Percentiles rank a stretch among this genome's conserved stretches.
phyloP scores from a whole-genome alignment of 768 basidiomycete species.

The Antrodiella citrinella region DNA sequence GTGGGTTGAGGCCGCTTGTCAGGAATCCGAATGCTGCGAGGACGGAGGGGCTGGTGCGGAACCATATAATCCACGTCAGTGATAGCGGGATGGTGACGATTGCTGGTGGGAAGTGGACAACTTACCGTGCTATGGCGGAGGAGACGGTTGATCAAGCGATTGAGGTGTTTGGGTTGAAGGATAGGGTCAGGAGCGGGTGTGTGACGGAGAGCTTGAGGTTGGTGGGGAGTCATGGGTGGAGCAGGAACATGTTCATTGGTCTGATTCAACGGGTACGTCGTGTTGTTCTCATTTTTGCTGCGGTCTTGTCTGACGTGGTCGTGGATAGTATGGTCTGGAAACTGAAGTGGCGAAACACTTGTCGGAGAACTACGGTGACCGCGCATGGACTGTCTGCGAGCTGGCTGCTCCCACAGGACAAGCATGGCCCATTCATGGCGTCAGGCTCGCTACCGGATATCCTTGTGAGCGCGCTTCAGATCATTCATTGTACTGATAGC shows the following conservation, averaged over 20 bases:
- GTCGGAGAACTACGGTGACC: constrained; percentile 91
- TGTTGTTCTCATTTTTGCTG: background rate
- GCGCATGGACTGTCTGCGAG: constrained; percentile 89
- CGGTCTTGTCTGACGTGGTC: background rate
- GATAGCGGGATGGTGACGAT: constrained; percentile 84
- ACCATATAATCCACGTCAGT: constrained; percentile 84
- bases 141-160: constrained; percentile 89
- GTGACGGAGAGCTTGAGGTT: constrained; percentile 76
- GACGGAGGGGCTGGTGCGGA: constrained; percentile 86
- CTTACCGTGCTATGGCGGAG: constrained; percentile 92
- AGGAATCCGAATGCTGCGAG: constrained; percentile 64
- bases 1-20: constrained; percentile 85
- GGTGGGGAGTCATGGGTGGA: constrained; percentile 92
- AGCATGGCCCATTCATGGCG: constrained; percentile 83
- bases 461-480: constrained; percentile 42
- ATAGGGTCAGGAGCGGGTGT: constrained; percentile 49
- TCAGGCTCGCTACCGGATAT: constrained; percentile 60
- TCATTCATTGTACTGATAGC: background rate
- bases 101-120: constrained; percentile 98
- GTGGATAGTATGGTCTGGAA: constrained; percentile 71
- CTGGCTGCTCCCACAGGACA: constrained; percentile 71
- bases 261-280: constrained; percentile 76
- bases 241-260: constrained; percentile 92
- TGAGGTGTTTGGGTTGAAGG: constrained; percentile 61
- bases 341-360: constrained; percentile 91